Conservation (phyloP, 768 basidiomycete genomes). For the Xerocomellus dryophilus region DNA sequence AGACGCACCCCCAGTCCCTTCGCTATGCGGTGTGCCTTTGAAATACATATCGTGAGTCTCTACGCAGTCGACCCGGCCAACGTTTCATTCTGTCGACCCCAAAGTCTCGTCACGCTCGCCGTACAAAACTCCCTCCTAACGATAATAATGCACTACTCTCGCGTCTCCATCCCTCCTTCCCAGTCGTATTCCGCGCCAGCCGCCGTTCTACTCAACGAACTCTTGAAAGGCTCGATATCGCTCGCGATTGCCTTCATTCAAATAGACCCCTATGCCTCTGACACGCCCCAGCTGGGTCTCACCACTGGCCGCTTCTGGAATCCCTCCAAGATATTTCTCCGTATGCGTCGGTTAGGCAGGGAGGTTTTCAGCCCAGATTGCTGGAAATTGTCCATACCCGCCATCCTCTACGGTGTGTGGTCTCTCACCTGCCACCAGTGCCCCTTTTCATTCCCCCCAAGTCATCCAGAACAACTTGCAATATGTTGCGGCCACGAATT, state of each 20-base stretch:
- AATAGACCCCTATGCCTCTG: slow-evolving; percentile 41
- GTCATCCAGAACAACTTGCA: slow-evolving; percentile 95
- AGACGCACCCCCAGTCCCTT: slow-evolving; percentile 42
- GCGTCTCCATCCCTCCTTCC: slow-evolving; percentile 73
- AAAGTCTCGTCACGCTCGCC: slow-evolving; percentile 76
- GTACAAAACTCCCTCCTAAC: slow-evolving; percentile 89
- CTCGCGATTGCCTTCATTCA: slow-evolving; percentile 76
- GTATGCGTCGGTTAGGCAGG: slow-evolving; percentile 54
- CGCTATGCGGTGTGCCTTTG: slow-evolving; percentile 66
- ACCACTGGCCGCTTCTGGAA: slow-evolving; percentile 37
- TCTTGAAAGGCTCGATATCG: slow-evolving; percentile 89
- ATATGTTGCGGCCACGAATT: slow-evolving; percentile 90
- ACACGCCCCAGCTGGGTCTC: slow-evolving; percentile 30
- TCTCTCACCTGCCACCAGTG: background rate
- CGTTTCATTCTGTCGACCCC: background rate
- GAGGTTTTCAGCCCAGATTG: slow-evolving; percentile 88
- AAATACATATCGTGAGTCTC: slow-evolving; percentile 70
- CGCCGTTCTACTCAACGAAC: slow-evolving; percentile 91
- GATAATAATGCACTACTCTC: slow-evolving; percentile 96
- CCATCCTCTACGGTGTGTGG: slow-evolving; percentile 78
- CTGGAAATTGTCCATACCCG: slow-evolving; percentile 96
- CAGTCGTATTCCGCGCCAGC: slow-evolving; percentile 88
- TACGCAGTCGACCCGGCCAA: slow-evolving; percentile 6
- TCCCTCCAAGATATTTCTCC: slow-evolving; percentile 36
- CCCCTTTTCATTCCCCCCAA: slow-evolving; percentile 24